Percentiles rank a stretch among this genome's conserved stretches.
Conservation (phyloP, 495 filamentous ascomycete species). For the Beverwykella pulmonaria region DNA sequence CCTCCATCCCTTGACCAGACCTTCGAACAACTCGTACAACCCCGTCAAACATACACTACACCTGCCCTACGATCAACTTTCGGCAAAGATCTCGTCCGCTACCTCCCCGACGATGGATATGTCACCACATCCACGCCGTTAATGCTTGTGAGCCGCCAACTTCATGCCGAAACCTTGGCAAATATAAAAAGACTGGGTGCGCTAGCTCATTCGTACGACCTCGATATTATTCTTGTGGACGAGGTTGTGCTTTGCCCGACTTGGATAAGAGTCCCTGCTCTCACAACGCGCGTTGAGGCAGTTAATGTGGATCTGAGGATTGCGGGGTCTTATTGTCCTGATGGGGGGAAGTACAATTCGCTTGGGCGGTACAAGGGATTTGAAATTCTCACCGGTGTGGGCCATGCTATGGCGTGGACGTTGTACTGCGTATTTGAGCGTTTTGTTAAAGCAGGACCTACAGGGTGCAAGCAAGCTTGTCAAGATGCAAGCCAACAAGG, state of each 20-base stretch:
- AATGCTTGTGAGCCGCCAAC: constrained; percentile 3
- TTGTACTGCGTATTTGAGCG: neutral
- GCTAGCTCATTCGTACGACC: neutral
- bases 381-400: neutral
- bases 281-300: neutral
- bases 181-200: neutral
- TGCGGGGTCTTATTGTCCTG: neutral
- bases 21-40: neutral
- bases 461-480: neutral
- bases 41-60: neutral
- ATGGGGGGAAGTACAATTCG: neutral
- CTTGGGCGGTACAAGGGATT: neutral
- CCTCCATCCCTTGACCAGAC: neutral
- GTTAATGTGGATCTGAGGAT: neutral
- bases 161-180: neutral
- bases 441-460: neutral
- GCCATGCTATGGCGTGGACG: neutral
- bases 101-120: neutral
- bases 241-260: neutral
- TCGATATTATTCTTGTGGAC: neutral
- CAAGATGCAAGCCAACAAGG: neutral
- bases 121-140: neutral
- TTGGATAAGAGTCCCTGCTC: neutral
- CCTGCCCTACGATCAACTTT: neutral
- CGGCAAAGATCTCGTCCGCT: neutral